These are phyloP conservation scores for Ophiostoma montium DNA, from an alignment of 2,329 filamentous ascomycete genomes.

Conservation along the genomic window DNA sequence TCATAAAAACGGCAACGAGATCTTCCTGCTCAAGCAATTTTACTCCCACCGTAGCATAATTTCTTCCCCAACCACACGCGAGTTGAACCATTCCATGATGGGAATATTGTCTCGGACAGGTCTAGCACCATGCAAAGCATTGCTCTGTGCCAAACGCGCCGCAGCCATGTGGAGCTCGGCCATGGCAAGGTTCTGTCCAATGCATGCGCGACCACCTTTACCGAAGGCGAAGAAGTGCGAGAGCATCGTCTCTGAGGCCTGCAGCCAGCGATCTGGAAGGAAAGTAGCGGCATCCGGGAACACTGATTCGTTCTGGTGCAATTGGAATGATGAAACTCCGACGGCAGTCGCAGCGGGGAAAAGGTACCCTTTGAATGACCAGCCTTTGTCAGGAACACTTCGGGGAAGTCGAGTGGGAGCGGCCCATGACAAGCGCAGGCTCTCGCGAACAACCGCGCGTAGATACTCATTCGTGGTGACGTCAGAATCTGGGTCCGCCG, in stretches of 20 bases:
- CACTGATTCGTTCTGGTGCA: slow-evolving; percentile 13
- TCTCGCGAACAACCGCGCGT: slow-evolving; percentile 11
- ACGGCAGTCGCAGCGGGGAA: slow-evolving; percentile 15
- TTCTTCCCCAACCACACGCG: slow-evolving; percentile 5
- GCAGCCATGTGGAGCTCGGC: slow-evolving; percentile 9
- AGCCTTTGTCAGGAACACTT: slow-evolving; percentile 5
- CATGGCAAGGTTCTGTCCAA: slow-evolving; percentile 12
- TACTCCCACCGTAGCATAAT: slow-evolving; percentile 1
- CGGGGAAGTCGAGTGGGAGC: slow-evolving; percentile 11
- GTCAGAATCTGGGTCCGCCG: not conserved
- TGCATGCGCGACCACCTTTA: slow-evolving; percentile 14
- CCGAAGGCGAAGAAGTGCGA: slow-evolving; percentile 13
- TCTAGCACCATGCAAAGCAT: slow-evolving; percentile 1
- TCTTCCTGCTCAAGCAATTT: not conserved
- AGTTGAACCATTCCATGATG: slow-evolving; percentile 10
- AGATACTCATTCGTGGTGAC: slow-evolving; percentile 6
- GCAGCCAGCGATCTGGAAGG: slow-evolving; percentile 14
- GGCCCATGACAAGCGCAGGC: slow-evolving; percentile 11
- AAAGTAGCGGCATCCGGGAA: slow-evolving; percentile 13
- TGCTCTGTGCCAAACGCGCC: not conserved
- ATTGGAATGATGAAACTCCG: slow-evolving; percentile 12
- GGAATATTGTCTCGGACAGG: not conserved
- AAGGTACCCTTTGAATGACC: slow-evolving; percentile 10
- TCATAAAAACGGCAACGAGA: not conserved
- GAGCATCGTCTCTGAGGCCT: slow-evolving; percentile 7